Conservation (phyloP, 2,329 filamentous ascomycete genomes). For the Cladosporium sp. region DNA sequence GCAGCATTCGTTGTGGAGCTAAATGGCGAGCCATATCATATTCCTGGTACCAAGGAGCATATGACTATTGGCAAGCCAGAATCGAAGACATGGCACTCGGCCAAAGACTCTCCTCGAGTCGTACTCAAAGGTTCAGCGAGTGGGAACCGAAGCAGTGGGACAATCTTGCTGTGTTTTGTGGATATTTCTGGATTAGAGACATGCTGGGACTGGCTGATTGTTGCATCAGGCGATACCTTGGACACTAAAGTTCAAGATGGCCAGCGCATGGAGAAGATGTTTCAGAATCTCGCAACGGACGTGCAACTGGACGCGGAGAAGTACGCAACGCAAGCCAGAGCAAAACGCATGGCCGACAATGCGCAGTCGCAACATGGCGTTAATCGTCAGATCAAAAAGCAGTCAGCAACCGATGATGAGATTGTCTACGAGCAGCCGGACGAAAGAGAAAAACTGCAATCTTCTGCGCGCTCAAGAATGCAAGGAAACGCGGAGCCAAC, state of each 20-base stretch:
- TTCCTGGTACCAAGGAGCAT: neutral
- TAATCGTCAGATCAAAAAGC: neutral
- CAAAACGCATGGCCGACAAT: neutral
- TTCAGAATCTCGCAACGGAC: neutral
- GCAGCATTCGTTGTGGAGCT: neutral
- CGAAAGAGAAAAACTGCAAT: neutral
- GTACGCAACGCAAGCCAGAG: neutral
- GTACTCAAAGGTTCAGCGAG: neutral
- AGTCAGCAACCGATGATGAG: neutral
- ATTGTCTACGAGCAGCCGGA: neutral
- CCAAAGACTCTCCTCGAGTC: neutral
- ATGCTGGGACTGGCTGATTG: neutral
- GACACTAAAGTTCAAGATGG: neutral
- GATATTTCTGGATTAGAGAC: neutral
- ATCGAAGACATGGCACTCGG: neutral
- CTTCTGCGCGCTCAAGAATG: neutral
- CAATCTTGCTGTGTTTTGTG: neutral
- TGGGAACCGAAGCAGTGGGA: conserved; percentile 4
- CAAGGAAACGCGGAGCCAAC: neutral
- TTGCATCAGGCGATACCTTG: neutral
- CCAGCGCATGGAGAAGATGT: neutral
- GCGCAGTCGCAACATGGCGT: neutral
- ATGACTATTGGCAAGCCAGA: conserved; percentile 5
- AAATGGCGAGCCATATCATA: neutral
- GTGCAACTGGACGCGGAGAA: conserved; percentile 5